Percentiles rank a stretch among this genome's conserved stretches.
These are phyloP conservation scores for Magnolia officinalis DNA, from an alignment of 164 flowering plant species.

Conservation along the genomic window DNA sequence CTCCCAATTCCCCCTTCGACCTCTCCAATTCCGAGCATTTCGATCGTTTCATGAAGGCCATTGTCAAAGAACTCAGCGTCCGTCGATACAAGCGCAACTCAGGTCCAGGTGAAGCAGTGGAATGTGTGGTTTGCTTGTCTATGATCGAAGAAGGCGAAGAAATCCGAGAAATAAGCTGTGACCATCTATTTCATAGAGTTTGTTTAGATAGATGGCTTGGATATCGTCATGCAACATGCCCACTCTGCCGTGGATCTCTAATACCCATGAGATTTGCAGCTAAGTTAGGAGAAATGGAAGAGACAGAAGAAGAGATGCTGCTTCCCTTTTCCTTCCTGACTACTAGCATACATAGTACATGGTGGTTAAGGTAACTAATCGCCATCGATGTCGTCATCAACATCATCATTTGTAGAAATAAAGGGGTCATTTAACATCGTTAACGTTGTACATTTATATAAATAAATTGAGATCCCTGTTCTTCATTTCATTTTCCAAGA, in stretches of 20 bases:
- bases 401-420: too few relatives aligned
- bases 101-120: not conserved
- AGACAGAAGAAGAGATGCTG: not conserved
- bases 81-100: not conserved
- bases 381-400: too few relatives aligned
- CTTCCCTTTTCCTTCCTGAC: conserved; percentile 2
- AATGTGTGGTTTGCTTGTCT: conserved; percentile 9
- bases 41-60: not conserved
- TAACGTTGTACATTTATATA: too few relatives aligned
- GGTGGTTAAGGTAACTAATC: conserved; percentile 8
- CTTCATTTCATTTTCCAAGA: too few relatives aligned
- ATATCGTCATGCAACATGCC: conserved; percentile 7
- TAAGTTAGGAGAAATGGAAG: conserved; percentile 1
- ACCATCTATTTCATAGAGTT: conserved; percentile 10
- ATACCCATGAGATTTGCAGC: not conserved
- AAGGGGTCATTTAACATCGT: too few relatives aligned
- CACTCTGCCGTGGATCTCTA: conserved; percentile 10
- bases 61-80: not conserved
- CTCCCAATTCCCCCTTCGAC: not conserved
- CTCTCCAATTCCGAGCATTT: not conserved
- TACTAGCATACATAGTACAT: not conserved
- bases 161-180: conserved; percentile 3
- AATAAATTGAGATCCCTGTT: too few relatives aligned
- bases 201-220: conserved; percentile 13
- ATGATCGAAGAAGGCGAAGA: conserved; percentile 14